Percentiles rank a stretch among this genome's conserved stretches.
Evolutionary conservation across 768 basidiomycete genomes (phyloP).

Genomic region (Podaxis rugospora): DNA sequence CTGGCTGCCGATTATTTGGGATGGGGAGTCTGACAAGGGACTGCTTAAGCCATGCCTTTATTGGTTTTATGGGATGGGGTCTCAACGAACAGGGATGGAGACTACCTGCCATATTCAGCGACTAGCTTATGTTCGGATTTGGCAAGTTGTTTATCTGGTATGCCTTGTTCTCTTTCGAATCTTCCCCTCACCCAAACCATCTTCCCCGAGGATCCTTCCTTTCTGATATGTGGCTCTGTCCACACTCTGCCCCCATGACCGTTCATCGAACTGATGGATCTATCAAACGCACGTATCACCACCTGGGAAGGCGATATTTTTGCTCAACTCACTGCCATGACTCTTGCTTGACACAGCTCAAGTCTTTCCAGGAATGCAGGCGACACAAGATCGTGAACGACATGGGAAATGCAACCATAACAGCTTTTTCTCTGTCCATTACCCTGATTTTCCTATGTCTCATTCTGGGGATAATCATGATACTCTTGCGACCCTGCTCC

Average conservation of each 20-base stretch:
- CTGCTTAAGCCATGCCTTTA: not conserved
- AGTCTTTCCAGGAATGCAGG: not conserved
- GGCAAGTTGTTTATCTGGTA: slow-evolving; percentile 5
- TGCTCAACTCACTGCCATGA: not conserved
- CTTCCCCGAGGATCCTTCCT: not conserved
- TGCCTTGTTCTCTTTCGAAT: slow-evolving; percentile 4
- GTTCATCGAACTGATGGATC: not conserved
- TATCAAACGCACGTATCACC: not conserved
- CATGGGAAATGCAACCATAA: not conserved
- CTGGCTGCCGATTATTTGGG: not conserved
- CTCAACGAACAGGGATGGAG: not conserved
- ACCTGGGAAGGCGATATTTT: not conserved
- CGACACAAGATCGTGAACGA: not conserved
- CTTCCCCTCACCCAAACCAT: not conserved
- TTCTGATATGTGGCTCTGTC: slow-evolving; percentile 2
- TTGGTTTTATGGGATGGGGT: slow-evolving; percentile 3
- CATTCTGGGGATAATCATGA: not conserved
- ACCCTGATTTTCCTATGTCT: not conserved
- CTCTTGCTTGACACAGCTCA: not conserved
- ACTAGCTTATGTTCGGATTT: slow-evolving; percentile 6
- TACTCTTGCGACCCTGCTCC: not conserved
- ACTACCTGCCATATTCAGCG: not conserved
- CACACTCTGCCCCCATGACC: not conserved
- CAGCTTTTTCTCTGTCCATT: not conserved
- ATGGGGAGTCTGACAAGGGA: not conserved